These are phyloP conservation scores for Heliosperma pusillum DNA, from an alignment of 148 eudicot genomes.

Conservation along the genomic window DNA sequence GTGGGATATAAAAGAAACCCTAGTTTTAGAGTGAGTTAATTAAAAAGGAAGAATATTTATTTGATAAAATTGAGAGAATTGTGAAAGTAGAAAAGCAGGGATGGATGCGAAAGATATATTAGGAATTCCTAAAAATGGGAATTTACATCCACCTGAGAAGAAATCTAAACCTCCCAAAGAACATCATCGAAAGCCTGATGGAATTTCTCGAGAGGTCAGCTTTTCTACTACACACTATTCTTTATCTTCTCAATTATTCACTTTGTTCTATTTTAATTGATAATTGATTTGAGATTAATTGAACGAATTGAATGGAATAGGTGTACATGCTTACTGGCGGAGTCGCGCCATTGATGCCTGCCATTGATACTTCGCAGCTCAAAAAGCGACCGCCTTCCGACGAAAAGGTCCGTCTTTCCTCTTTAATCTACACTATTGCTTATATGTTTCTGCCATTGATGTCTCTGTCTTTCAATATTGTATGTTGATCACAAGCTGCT, in stretches of 20 bases:
- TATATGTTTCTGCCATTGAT: background rate
- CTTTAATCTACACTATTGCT: background rate
- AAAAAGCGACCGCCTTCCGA: slow-evolving; percentile 59
- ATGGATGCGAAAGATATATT: slow-evolving; percentile 92
- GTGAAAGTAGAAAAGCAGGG: too few species aligned
- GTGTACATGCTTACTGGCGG: slow-evolving; percentile 92
- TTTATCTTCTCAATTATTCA: background rate
- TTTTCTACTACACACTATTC: background rate
- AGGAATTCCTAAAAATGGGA: slow-evolving; percentile 60
- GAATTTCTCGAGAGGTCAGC: slow-evolving; percentile 74
- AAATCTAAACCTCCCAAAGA: slow-evolving; percentile 76
- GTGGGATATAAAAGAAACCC: slow-evolving; percentile 31
- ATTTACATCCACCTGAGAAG: slow-evolving; percentile 52
- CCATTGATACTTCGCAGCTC: slow-evolving; percentile 60
- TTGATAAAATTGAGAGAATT: too few species aligned
- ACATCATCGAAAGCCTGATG: slow-evolving; percentile 88
- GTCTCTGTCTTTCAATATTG: too few species aligned
- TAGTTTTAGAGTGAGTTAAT: background rate
- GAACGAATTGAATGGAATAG: slow-evolving; percentile 29
- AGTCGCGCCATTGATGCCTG: slow-evolving; percentile 76
- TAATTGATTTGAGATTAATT: background rate
- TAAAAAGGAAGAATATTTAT: background rate
- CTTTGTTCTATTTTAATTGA: background rate
- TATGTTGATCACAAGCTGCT: too few species aligned
- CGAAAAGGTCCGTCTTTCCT: slow-evolving; percentile 49